Conservation (phyloP, 495 filamentous ascomycete species). For the Aspergillus incahuasiensis region DNA sequence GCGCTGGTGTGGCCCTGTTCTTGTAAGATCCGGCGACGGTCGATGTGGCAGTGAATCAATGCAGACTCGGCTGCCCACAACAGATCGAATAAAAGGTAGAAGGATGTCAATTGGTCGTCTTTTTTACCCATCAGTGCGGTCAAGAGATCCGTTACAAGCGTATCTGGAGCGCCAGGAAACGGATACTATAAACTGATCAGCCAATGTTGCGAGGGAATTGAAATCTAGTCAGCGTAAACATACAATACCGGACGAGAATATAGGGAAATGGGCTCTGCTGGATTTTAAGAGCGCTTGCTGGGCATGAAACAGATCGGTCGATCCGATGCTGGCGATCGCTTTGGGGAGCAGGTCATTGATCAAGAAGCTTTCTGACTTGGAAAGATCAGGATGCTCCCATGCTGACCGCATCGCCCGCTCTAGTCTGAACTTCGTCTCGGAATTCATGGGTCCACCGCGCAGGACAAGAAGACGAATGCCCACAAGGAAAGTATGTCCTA, state of each 20-base stretch:
- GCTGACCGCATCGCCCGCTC: slow-evolving; percentile 23
- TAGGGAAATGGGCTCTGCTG: slow-evolving; percentile 8
- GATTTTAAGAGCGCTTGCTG: slow-evolving; percentile 3
- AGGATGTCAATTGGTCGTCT: slow-evolving; percentile 15
- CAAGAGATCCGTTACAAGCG: slow-evolving; percentile 20
- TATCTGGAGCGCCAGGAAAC: slow-evolving; percentile 16
- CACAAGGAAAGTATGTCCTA: slow-evolving; percentile 20
- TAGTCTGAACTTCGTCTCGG: slow-evolving; percentile 21
- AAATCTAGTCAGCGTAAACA: not conserved
- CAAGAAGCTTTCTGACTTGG: slow-evolving; percentile 20
- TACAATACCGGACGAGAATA: slow-evolving; percentile 19
- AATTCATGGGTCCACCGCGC: slow-evolving; percentile 15
- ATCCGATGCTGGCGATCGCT: slow-evolving; percentile 18
- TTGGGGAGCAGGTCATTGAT: slow-evolving; percentile 19
- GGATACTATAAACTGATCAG: slow-evolving; percentile 22
- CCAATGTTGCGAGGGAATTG: not conserved
- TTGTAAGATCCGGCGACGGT: slow-evolving; percentile 22
- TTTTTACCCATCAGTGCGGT: slow-evolving; percentile 16
- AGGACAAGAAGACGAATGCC: slow-evolving; percentile 23
- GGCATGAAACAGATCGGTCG: slow-evolving; percentile 7
- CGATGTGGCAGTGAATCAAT: slow-evolving; percentile 24
- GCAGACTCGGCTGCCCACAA: slow-evolving; percentile 24
- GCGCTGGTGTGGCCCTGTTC: slow-evolving; percentile 17
- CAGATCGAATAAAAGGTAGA: slow-evolving; percentile 21
- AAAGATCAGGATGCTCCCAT: slow-evolving; percentile 23